Conservation (phyloP, 176 grass and related monocot species). For the Rhynchospora pubera region DNA sequence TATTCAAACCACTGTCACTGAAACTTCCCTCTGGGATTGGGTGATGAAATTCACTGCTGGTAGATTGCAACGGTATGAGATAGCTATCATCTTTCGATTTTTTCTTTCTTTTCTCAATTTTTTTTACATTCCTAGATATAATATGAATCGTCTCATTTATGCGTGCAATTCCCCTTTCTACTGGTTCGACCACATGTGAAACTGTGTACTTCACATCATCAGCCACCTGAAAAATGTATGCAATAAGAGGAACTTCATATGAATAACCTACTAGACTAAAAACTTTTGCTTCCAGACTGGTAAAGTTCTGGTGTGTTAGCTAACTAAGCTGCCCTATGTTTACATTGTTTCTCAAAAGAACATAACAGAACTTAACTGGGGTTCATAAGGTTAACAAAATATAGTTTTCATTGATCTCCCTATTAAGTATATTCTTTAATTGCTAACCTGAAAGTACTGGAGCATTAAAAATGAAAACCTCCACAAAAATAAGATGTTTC, state of each 20-base stretch:
- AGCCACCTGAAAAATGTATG: slow-evolving; percentile 55
- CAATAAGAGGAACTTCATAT: not conserved
- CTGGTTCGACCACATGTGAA: slow-evolving; percentile 87
- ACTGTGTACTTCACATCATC: slow-evolving; percentile 97
- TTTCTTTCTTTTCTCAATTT: slow-evolving; percentile 65
- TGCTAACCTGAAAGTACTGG: not conserved
- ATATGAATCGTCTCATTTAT: slow-evolving; percentile 80
- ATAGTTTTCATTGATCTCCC: not conserved
- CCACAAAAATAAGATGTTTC: not conserved
- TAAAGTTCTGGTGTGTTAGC: not conserved
- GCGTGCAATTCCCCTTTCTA: slow-evolving; percentile 65
- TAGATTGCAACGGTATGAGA: slow-evolving; percentile 69
- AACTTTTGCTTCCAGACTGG: not conserved
- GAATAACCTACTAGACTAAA: not conserved
- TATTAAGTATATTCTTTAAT: not conserved
- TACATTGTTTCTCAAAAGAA: not conserved
- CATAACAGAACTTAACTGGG: not conserved
- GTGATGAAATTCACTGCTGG: slow-evolving; percentile 68
- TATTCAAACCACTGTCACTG: slow-evolving; percentile 79
- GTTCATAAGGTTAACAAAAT: not conserved
- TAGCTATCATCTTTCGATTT: slow-evolving; percentile 91
- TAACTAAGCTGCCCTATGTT: not conserved
- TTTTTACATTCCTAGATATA: slow-evolving; percentile 89
- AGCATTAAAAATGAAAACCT: not conserved
- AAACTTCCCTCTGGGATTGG: slow-evolving; percentile 51